A percentile compares a stretch with the other conserved stretches of the same genome.
These are phyloP conservation scores for Tetraselmis chui DNA, from an alignment of 139 green algal genomes.

Conservation along the genomic window DNA sequence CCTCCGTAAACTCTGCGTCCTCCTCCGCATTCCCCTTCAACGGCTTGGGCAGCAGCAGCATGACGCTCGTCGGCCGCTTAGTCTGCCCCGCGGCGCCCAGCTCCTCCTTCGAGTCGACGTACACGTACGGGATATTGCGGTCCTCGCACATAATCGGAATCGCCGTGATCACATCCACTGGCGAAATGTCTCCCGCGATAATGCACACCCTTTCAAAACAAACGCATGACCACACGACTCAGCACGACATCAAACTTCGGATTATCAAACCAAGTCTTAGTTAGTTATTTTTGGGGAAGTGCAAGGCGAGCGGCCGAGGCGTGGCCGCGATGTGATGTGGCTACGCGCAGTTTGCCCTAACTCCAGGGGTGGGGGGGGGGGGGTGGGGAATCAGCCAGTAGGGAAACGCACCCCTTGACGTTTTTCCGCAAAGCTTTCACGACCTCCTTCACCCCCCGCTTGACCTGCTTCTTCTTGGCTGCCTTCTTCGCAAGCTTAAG, in stretches of 20 bases:
- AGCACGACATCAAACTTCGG: too few relatives aligned
- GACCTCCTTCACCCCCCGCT: constrained; percentile 96
- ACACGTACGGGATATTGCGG: constrained; percentile 90
- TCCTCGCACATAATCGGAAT: constrained; percentile 96
- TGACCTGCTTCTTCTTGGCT: constrained; percentile 90
- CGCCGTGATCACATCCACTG: constrained; percentile 95
- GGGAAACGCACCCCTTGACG: constrained; percentile 81
- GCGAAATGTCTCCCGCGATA: constrained; percentile 94
- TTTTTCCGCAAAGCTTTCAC: constrained; percentile 95
- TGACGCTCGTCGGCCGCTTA: constrained; percentile 94
- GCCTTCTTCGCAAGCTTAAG: constrained; percentile 89
- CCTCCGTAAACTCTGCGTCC: constrained; percentile 57
- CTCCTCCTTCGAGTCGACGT: constrained; percentile 91
- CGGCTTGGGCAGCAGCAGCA: constrained; percentile 87
- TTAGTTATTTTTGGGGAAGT: too few relatives aligned
- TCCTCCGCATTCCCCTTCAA: constrained; percentile 41
- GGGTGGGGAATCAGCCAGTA: too few relatives aligned
- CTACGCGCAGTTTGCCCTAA: too few relatives aligned
- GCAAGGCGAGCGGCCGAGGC: too few relatives aligned
- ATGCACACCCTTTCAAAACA: constrained; percentile 91
- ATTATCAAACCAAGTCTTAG: too few relatives aligned
- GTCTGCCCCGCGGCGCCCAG: constrained; percentile 88
- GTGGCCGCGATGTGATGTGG: too few relatives aligned
- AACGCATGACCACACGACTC: too few relatives aligned
- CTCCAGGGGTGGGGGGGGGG: too few relatives aligned